Base-by-base conservation (phyloP, 371 early-diverging fungal species). In the Catenaria anguillulae region DNA sequence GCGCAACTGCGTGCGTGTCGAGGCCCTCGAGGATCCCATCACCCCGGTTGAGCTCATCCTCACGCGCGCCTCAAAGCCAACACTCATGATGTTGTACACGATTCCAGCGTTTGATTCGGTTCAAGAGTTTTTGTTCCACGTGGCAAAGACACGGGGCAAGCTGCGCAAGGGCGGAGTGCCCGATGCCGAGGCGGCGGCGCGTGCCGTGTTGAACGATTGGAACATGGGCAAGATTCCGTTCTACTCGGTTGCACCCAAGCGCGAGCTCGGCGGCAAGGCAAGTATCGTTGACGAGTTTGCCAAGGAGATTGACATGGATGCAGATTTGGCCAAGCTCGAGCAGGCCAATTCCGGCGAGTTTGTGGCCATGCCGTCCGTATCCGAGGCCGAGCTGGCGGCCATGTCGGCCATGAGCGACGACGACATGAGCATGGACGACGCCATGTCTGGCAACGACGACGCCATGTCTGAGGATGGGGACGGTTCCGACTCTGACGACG, bases 1-100 rank as follows among this genome's bases (percentile, higher is more conserved):
- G 65, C 79, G 95, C 65, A 97, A 97, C 73, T 92, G 91, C 72
- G 78, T 94, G 68, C 94, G 95, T 73, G 88, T 93, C 19, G 94
- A 97, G 69, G 73, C 90, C 36, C 71, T 96, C 34, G 89, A 89
- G 33, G 95, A 97, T 67, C 96, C 96, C 5, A 78, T 93, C 35
- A 76, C 92, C 17, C 94, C 97, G 31, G 95, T 93, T 19, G 92
- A 93, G 61, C 74, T 90, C 13, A 90, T 97, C 70, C 73, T 93
- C 2, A 76, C 81, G 37, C 77, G 92, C 60, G 90, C 90, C 69
- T 73, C 77, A n/a, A 73, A 75, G 24, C 80, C 85, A 33, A 87
- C 87, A 65, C 74, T 95, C 58, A 83, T 83, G 80, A 66, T 67
- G 19, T 72, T 89, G 70, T 97, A 95, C 75, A 78, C 79, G 46